Evolutionary conservation across 768 basidiomycete species (phyloP).

Genomic region (Amanita pallidorosea): DNA sequence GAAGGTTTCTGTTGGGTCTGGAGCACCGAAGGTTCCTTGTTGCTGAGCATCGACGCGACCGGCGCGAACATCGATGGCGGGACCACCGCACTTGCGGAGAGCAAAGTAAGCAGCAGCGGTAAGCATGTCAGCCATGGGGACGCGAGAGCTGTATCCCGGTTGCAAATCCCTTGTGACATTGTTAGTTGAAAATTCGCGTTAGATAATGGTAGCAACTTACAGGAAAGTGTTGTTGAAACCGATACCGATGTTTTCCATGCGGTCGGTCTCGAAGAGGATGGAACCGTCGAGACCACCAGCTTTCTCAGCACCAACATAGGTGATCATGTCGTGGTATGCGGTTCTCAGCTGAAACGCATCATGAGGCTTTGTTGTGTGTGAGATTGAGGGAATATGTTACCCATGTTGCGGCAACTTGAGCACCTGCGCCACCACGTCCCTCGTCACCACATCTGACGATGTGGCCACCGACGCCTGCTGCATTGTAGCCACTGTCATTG

Average conservation of each 20-base stretch:
- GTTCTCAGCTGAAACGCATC: neutral
- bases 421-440: slow-evolving; percentile 1
- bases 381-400: neutral
- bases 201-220: neutral
- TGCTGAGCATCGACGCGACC: slow-evolving; percentile 22
- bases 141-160: slow-evolving; percentile 1
- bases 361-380: neutral
- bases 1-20: slow-evolving; percentile 16
- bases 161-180: neutral
- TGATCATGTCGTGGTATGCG: slow-evolving; percentile 17
- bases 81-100: slow-evolving; percentile 20
- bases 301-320: slow-evolving; percentile 12
- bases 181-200: neutral
- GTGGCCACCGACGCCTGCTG: neutral
- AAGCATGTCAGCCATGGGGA: slow-evolving; percentile 19
- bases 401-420: slow-evolving; percentile 3
- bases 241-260: slow-evolving; percentile 12
- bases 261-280: slow-evolving; percentile 17
- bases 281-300: slow-evolving; percentile 21
- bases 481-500: slow-evolving; percentile 3
- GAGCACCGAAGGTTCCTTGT: slow-evolving; percentile 20
- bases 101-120: slow-evolving; percentile 18
- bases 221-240: slow-evolving; percentile 4
- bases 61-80: slow-evolving; percentile 18
- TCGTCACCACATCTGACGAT: slow-evolving; percentile 1